Conservation (phyloP, 257 asterid genomes). For the Solanum chiquidenum region DNA sequence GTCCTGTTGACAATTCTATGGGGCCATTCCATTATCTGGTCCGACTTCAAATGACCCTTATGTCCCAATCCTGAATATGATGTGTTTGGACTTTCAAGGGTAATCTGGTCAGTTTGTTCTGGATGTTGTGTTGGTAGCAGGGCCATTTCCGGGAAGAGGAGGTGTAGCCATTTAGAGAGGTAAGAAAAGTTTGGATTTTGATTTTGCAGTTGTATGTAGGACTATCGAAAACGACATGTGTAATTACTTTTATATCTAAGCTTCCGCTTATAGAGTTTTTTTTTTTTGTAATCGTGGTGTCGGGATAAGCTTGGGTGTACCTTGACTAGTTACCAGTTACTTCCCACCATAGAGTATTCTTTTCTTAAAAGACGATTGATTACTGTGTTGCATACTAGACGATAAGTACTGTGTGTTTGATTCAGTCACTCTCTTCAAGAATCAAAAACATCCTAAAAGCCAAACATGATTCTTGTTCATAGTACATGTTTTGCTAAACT, state of each 20-base stretch:
- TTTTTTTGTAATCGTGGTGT: neutral
- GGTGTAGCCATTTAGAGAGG: conserved; percentile 27
- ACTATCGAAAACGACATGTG: neutral
- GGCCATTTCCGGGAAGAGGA: conserved; percentile 26
- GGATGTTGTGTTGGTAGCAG: conserved; percentile 12
- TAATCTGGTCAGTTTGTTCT: neutral
- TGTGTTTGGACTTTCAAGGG: neutral
- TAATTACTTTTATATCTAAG: neutral
- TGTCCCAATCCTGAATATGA: conserved; percentile 7
- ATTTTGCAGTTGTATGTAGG: neutral
- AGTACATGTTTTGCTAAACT: neutral
- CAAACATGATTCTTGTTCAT: neutral
- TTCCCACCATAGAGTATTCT: neutral
- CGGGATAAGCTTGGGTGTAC: neutral
- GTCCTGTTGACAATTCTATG: neutral
- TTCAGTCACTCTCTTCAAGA: neutral
- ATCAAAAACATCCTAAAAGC: neutral
- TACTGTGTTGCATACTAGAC: neutral
- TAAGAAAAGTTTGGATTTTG: conserved; percentile 14
- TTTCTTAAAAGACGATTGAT: neutral
- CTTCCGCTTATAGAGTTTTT: neutral
- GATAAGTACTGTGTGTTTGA: neutral
- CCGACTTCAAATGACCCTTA: conserved; percentile 11
- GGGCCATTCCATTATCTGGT: neutral
- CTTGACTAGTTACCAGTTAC: neutral